A percentile compares a stretch with the other conserved stretches of the same genome.
phyloP scores from a whole-genome alignment of 257 asterid genomes.

The Capsicum pubescens region DNA sequence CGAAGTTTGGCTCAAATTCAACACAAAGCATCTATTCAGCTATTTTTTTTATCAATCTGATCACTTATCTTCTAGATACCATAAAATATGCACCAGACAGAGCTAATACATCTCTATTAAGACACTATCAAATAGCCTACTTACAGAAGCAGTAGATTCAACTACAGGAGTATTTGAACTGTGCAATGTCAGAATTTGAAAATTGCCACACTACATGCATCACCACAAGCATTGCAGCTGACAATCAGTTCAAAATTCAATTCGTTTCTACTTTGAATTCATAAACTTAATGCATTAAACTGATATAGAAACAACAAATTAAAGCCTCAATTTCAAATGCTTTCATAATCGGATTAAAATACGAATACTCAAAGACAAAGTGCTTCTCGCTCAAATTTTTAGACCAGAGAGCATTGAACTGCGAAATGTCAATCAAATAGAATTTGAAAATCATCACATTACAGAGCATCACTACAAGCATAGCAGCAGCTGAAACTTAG shows the following conservation, averaged over 20 bases:
- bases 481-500: neutral
- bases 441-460: neutral
- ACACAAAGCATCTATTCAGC: neutral
- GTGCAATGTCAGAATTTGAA: neutral
- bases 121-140: neutral
- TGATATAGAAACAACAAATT: neutral
- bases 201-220: neutral
- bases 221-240: neutral
- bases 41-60: neutral
- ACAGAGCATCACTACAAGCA: neutral
- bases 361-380: too few relatives aligned
- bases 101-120: neutral
- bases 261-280: conserved; percentile 14
- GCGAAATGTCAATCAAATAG: neutral
- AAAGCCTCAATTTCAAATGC: too few relatives aligned
- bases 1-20: conserved; percentile 17
- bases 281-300: neutral
- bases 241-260: neutral
- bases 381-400: neutral
- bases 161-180: neutral
- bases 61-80: neutral
- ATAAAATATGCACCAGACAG: conserved; percentile 1
- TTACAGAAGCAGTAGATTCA: too few relatives aligned
- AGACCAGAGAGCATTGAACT: conserved; percentile 17
- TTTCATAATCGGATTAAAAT: too few relatives aligned